Evolutionary conservation across 345 rosid genomes (phyloP), one percentile per base, ranked within the genome.

Genomic region (Citrus australasica): DNA sequence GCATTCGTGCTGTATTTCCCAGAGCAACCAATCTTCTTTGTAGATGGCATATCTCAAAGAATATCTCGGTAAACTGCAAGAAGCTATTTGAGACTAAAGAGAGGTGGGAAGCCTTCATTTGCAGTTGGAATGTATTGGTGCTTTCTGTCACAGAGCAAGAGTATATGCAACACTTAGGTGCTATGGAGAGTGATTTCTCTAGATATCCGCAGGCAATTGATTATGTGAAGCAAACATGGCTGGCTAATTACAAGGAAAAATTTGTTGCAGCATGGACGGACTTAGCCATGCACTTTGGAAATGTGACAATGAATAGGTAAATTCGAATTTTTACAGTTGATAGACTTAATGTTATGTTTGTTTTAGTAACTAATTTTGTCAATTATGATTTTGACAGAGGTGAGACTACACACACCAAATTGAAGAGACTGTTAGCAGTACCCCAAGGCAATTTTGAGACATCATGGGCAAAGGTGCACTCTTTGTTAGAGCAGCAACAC

Each of bases 231-330:
- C 65, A 77, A 27, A 27, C 73, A 28, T 77, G 79, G 79, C 46
- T 77, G 67, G 42, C 27, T 68, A 40, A 42, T 22, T 77, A 68
- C 25, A 67, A 68, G 55, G 79, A 77, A 17, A 77, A 33, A 51
- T 77, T 77, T 77, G 79, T 77, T 64, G 79, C 73, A 58, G 79
- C 66, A 3, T 67, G 73, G 79, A 77, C 74, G 16, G 74, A 67
- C 61, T 38, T 27, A 38, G 28, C 28, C n/a, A 77, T 77, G 79
- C 79, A 77, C 71, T 77, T 68, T 55, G 79, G 79, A 35, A 77
- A 68, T 68, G 51, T 69, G 38, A 56, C 74, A 32, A 77, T 32
- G 63, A 68, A 77, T 32, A 77, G 79, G 79, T 77, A 77, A 19
- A 64, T 40, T 66, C 22, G 24, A 42, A 76, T 65, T 21, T 46